Conservation (phyloP, 2,329 filamentous ascomycete genomes). For the Westerdykella ornata region DNA sequence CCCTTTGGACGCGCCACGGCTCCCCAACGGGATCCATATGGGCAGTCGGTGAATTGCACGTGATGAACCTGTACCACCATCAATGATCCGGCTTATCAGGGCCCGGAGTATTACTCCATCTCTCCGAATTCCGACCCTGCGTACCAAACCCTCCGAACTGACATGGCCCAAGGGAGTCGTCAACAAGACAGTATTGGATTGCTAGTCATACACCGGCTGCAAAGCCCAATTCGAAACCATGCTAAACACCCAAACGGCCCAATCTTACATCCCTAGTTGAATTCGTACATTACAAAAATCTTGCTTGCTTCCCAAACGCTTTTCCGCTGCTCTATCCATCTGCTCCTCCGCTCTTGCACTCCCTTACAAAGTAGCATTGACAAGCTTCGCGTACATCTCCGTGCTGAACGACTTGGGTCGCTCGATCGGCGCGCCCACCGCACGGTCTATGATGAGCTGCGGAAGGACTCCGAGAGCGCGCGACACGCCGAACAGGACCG, state of each 20-base stretch:
- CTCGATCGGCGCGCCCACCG: conserved; percentile 94
- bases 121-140: too few relatives aligned
- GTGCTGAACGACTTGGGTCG: conserved; percentile 99
- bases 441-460: conserved; percentile 99
- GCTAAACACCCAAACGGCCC: conserved; percentile 21
- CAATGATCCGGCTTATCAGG: too few relatives aligned
- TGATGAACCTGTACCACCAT: too few relatives aligned
- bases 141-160: background rate
- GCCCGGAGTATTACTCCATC: too few relatives aligned
- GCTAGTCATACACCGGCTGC: conserved; percentile 25
- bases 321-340: conserved; percentile 8
- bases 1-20: background rate
- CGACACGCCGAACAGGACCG: conserved; percentile 97
- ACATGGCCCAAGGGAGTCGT: conserved; percentile 1
- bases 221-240: conserved; percentile 17
- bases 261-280: conserved; percentile 34
- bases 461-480: conserved; percentile 97
- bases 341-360: conserved; percentile 4
- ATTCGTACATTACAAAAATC: conserved; percentile 28
- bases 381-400: conserved; percentile 90
- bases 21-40: background rate
- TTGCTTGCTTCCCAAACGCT: conserved; percentile 13
- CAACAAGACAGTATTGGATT: conserved; percentile 20
- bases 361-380: conserved; percentile 77
- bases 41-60: too few relatives aligned